A percentile compares a stretch with the other conserved stretches of the same genome.
These are phyloP conservation scores for Flammula alnicola DNA, from an alignment of 1,284 basidiomycete species.

Conservation along the genomic window DNA sequence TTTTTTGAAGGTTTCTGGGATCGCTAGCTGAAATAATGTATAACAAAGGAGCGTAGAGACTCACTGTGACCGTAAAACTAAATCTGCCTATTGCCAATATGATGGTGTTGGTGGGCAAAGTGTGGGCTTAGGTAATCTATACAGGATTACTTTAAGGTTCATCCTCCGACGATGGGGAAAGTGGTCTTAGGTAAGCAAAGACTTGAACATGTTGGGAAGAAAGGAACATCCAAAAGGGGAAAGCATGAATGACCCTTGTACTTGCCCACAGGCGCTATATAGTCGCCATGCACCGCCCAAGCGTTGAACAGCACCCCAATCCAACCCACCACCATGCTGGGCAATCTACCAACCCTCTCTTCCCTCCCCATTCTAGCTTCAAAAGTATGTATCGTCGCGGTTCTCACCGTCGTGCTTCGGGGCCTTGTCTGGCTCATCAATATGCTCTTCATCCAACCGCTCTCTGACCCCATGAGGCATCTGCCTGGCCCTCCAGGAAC, in stretches of 20 bases:
- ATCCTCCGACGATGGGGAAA: slow-evolving; percentile 21
- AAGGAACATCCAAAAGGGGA: slow-evolving; percentile 26
- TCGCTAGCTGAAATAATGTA: slow-evolving; percentile 4
- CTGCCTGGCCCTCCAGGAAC: slow-evolving; percentile 52
- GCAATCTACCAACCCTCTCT: slow-evolving; percentile 10
- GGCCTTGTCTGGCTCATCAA: slow-evolving; percentile 45
- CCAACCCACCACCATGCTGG: too few relatives aligned
- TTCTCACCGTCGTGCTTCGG: slow-evolving; percentile 37
- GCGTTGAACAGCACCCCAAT: too few relatives aligned
- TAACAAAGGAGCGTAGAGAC: slow-evolving; percentile 15
- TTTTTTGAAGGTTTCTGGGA: slow-evolving; percentile 45
- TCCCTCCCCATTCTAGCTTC: slow-evolving; percentile 18
- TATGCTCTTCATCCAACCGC: slow-evolving; percentile 46
- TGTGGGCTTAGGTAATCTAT: slow-evolving; percentile 43
- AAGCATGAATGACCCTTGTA: slow-evolving; percentile 11
- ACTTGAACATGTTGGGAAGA: slow-evolving; percentile 18
- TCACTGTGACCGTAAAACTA: slow-evolving; percentile 31
- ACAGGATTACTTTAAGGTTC: slow-evolving; percentile 40
- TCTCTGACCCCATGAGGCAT: slow-evolving; percentile 49
- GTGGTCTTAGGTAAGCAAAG: not conserved
- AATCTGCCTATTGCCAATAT: slow-evolving; percentile 24
- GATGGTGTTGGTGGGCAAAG: slow-evolving; percentile 14
- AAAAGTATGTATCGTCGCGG: slow-evolving; percentile 34
- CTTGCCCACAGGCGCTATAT: too few relatives aligned
- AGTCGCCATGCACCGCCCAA: too few relatives aligned